Conservation (phyloP, 805 yeast species). For the Lipomyces lipofer region DNA sequence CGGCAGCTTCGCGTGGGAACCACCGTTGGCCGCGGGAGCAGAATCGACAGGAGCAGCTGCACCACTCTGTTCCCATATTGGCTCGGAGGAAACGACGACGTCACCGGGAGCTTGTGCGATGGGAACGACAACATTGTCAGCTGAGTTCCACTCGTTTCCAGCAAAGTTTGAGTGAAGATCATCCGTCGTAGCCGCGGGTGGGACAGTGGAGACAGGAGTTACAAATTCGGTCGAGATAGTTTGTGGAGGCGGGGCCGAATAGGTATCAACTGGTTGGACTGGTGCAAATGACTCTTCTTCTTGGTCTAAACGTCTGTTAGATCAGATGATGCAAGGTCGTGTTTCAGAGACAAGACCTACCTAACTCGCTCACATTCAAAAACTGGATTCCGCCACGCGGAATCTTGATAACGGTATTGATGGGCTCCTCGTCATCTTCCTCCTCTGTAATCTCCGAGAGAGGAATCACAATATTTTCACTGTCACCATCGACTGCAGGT, state of each 20-base stretch:
- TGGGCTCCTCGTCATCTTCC: slow-evolving; percentile 14
- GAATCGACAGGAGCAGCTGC: too few species aligned
- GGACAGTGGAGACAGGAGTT: not conserved
- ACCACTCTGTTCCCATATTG: slow-evolving; percentile 5
- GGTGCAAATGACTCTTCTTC: slow-evolving; percentile 1
- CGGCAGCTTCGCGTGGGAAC: not conserved
- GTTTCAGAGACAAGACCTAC: not conserved
- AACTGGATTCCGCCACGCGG: slow-evolving; percentile 28
- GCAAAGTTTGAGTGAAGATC: slow-evolving; percentile 15
- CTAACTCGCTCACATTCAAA: slow-evolving; percentile 31
- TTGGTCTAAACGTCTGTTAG: slow-evolving; percentile 7
- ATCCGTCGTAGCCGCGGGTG: slow-evolving; percentile 5
- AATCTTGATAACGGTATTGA: slow-evolving; percentile 12
- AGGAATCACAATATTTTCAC: not conserved
- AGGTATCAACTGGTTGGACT: not conserved
- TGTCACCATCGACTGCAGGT: not conserved
- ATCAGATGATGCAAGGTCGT: not conserved
- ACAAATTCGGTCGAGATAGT: slow-evolving; percentile 4
- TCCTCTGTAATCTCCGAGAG: slow-evolving; percentile 15
- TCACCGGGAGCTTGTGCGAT: slow-evolving; percentile 13
- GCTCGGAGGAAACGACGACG: slow-evolving; percentile 7
- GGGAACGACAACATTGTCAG: not conserved
- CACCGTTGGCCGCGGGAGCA: not conserved
- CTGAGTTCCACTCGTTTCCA: slow-evolving; percentile 11
- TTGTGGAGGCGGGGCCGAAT: slow-evolving; percentile 7